Evolutionary conservation across 192 early-diverging fungal species (phyloP).

Genomic region (Backusella circina): DNA sequence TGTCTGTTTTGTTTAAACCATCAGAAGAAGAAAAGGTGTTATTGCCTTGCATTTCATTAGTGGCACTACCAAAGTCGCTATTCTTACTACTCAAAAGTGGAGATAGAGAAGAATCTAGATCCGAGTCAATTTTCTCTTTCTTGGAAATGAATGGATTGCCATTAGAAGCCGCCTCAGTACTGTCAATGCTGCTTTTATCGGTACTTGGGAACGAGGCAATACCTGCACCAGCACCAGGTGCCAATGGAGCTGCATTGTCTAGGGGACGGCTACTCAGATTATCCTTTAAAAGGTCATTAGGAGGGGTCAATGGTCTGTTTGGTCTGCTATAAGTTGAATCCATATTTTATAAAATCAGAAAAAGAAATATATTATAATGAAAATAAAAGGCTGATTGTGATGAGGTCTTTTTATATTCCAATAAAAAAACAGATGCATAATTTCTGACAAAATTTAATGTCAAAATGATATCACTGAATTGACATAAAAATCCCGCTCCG

Average conservation of each 20-base stretch:
- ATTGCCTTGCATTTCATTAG: not conserved
- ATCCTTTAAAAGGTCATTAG: not conserved
- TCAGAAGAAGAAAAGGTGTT: too few species aligned
- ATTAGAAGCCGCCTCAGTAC: not conserved
- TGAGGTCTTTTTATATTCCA: not conserved
- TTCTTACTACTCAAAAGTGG: not conserved
- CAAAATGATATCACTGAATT: not conserved
- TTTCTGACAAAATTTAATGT: not conserved
- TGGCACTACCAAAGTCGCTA: not conserved
- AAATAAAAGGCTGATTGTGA: not conserved
- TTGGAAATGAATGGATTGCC: not conserved
- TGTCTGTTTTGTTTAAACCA: not conserved
- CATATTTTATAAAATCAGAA: not conserved
- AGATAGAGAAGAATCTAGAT: not conserved
- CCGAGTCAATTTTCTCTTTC: not conserved
- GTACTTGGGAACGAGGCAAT: not conserved
- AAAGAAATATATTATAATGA: not conserved
- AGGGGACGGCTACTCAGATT: not conserved
- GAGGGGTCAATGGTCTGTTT: not conserved
- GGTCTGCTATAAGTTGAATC: not conserved
- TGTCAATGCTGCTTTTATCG: not conserved
- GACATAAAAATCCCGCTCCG: not conserved
- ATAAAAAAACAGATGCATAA: not conserved
- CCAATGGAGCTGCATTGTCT: not conserved
- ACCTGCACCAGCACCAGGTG: not conserved